Base-by-base conservation (phyloP, 2,329 filamentous ascomycete species). In the Colletotrichum tanaceti region DNA sequence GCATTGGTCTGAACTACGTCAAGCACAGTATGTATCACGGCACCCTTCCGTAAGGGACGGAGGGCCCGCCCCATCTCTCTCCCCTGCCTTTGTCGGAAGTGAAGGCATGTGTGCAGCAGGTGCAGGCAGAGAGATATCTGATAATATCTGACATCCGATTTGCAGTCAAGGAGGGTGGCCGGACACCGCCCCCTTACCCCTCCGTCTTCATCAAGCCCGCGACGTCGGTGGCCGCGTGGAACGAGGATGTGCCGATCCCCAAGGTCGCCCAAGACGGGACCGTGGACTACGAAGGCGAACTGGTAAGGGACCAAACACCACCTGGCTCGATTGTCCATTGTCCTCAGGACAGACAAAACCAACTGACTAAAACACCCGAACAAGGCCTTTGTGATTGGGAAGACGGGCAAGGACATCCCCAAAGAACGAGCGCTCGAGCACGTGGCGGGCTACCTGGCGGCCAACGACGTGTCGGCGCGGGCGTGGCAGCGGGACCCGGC, bases 401-500 rank as follows among this genome's bases (percentile, higher is more conserved):
- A 82, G 49, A 80, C 83, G 11, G 85, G 83, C 20, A 86, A 86
- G 68, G 77, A 88, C 73, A 81, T 88, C 18, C 71, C 80, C 20
- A 78, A 82, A 54, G 75, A 79, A 0, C 72, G 82, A 1, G 84
- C 85, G 0, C 78, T 83, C 35, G 72, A 75, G 0, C 82, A 86
- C 72, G 77, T 89, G 13, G 83, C 83, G 4, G 86, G 86, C 0
- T 80, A 78, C 55, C 65, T 75, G 9, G 73, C 71, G 44, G 80
- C 85, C 50, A 88, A 89, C 71, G 86, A 88, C 58, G 77, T 88
- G n/a, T 86, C 86, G 0, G 84, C 85, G 0, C 76, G 86, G 13
- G 83, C 84, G 50, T 79, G 81, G 71, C 86, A 89, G 73, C 75
- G 84, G 32, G 85, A 89, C 57, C 85, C 87, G 3, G 76, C 73